phyloP scores from a whole-genome alignment of 495 filamentous ascomycete species.

The Talaromyces wortmannii region DNA sequence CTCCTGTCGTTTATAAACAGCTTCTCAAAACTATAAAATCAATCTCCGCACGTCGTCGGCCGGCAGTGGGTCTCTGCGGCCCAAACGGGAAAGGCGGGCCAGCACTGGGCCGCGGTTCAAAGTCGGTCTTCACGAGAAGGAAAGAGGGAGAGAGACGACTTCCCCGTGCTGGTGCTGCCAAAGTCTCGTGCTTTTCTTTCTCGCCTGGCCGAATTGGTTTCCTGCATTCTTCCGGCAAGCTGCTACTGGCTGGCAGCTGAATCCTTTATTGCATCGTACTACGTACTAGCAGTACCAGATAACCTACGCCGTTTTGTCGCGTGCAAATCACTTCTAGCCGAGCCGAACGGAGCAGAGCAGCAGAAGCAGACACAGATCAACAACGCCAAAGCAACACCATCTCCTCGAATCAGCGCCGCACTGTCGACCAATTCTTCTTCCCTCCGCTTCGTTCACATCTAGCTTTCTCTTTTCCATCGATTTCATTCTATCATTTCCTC shows the following conservation, averaged over 20 bases:
- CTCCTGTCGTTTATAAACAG: too few species aligned
- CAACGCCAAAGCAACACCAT: neutral
- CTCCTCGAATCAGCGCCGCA: neutral
- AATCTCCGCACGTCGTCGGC: constrained; percentile 12
- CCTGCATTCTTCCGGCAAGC: neutral
- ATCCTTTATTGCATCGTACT: neutral
- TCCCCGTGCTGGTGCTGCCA: neutral
- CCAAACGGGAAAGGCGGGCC: neutral
- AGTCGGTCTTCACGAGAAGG: neutral
- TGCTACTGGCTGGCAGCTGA: neutral
- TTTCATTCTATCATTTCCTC: neutral
- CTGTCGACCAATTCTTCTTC: neutral
- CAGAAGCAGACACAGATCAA: too few species aligned
- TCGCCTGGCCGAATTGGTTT: neutral
- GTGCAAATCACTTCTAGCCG: neutral
- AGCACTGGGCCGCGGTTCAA: constrained; percentile 1
- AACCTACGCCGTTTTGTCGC: neutral
- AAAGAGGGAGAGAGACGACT: neutral
- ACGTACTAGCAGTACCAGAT: neutral
- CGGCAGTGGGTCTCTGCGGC: neutral
- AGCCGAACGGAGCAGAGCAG: neutral
- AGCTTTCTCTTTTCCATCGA: neutral
- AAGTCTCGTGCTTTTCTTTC: neutral
- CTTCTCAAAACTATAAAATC: constrained; percentile 9
- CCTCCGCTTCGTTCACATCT: neutral